Base-by-base conservation (phyloP, 164 flowering plant genomes). In the Nelumbo lutea region DNA sequence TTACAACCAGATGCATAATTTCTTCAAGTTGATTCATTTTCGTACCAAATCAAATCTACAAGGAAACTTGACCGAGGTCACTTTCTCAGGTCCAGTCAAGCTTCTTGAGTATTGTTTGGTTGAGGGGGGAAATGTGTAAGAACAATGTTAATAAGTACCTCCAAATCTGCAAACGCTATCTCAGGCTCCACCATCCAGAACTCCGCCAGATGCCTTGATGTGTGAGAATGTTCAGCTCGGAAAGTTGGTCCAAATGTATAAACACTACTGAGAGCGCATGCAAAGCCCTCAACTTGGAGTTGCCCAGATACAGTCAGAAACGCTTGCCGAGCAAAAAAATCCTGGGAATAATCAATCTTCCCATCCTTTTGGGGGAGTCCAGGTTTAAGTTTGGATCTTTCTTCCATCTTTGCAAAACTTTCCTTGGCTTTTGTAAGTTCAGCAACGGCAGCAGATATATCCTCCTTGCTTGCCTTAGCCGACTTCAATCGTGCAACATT, bases 171-270 rank as follows among this genome's bases (percentile, higher is more conserved):
- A 82, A 85, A 88, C 41, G 93, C 93, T 42, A 87, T 77, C 81
- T 88, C 93, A 60, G 93, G 93, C 75, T 88, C 93, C 57, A 88
- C 85, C 93, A 87, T 88, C 93, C 93, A 88, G 65, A 88, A 88
- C 70, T 87, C 93, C 42, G 93, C 93, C 77, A 87, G 77, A 82
- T 88, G 57, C 57, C 57, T 53, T 53, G 57, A 53, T 4, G 57
- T 53, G 14, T 53, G 57, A 10, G 57, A 53, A 15, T 53, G 57
- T 13, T 53, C 57, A 11, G 57, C 57, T 11, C 57, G 57, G 14
- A 53, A 53, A 9, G 57, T 53, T 53, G 57, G 57, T 53, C 57
- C 57, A 53, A 53, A 53, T 13, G 57, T 53, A 53, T 53, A 53
- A 53, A 53, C 57, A 53, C n/a, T 53, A 53, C 57, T 53, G 2